These are phyloP conservation scores for Cryphonectria japonica DNA, from an alignment of 2,329 filamentous ascomycete genomes.

Conservation along the genomic window DNA sequence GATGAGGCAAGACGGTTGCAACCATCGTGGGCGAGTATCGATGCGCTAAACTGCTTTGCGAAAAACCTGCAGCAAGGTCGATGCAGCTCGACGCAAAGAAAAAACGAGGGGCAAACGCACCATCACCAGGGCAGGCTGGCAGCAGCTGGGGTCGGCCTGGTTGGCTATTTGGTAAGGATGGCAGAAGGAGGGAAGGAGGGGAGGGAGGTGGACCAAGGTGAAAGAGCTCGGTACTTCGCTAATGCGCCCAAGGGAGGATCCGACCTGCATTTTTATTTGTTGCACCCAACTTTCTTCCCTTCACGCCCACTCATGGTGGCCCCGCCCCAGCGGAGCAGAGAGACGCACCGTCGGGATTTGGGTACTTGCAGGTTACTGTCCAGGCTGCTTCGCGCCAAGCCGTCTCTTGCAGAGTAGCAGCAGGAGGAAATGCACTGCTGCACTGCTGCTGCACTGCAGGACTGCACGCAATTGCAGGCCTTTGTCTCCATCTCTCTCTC, in stretches of 20 bases:
- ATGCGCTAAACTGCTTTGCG: conserved; percentile 22
- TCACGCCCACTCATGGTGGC: neutral
- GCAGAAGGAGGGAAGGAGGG: neutral
- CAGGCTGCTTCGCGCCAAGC: neutral
- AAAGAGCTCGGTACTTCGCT: neutral
- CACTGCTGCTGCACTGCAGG: conserved; percentile 7
- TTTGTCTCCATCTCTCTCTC: neutral
- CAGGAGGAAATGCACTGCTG: neutral
- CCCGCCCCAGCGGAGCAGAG: neutral
- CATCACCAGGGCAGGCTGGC: neutral
- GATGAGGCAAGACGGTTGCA: conserved; percentile 12
- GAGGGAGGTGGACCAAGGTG: neutral
- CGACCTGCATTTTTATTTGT: neutral
- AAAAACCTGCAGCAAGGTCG: conserved; percentile 19
- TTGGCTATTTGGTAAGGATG: neutral
- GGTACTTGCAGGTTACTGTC: neutral
- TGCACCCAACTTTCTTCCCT: neutral
- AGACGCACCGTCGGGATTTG: neutral
- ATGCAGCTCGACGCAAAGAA: neutral
- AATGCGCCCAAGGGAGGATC: neutral
- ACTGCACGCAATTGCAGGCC: neutral
- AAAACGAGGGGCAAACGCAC: neutral
- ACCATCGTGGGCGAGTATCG: conserved; percentile 18
- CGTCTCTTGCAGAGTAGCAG: neutral
- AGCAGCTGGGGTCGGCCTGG: neutral